phyloP scores from a whole-genome alignment of 129 eudicot species.

The Daucus carota region DH1_v3.0 NC_030386.2:14867001-14867500 shows the following conservation, averaged over 20 bases:
- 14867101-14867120: no score
- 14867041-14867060: no score
- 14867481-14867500: conserved; percentile 96
- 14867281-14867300: background rate
- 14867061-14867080: no score
- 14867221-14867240: background rate
- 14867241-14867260: background rate
- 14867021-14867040: no score
- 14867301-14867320: background rate
- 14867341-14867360: background rate
- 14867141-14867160: background rate
- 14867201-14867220: background rate
- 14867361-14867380: background rate
- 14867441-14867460: conserved; percentile 94
- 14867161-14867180: background rate
- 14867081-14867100: no score
- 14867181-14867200: background rate
- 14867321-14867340: background rate
- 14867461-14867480: conserved; percentile 91
- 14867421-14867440: conserved; percentile 79
- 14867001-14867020: no score
- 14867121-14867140: no score
- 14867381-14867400: conserved; percentile 45
- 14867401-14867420: conserved; percentile 34
- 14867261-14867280: background rate